Evolutionary conservation across 495 filamentous ascomycete genomes (phyloP).

Genomic region (Talaromyces liani): DNA sequence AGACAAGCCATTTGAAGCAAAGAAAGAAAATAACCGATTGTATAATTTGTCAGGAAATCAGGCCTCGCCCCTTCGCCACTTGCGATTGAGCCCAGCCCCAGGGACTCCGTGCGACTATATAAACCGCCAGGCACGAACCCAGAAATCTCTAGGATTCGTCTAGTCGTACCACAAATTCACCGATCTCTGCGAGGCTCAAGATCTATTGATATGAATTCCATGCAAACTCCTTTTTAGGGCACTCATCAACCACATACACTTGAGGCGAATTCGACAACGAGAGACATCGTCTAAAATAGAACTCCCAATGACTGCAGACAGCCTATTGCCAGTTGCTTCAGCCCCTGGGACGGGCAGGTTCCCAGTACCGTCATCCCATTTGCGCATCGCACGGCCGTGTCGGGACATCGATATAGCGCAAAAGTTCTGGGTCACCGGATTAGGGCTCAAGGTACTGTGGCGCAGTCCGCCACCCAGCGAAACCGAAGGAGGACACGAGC

Average conservation of each 20-base stretch:
- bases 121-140: too few relatives aligned
- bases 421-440: constrained; percentile 6
- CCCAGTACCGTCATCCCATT: constrained; percentile 1
- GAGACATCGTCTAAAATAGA: background rate
- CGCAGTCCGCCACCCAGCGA: background rate
- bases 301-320: background rate
- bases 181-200: background rate
- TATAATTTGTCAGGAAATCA: too few relatives aligned
- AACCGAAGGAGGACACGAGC: constrained; percentile 11
- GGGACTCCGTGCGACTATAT: too few relatives aligned
- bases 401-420: constrained; percentile 4
- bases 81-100: too few relatives aligned
- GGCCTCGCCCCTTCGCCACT: too few relatives aligned
- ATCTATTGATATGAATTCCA: background rate
- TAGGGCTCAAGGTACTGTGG: constrained; percentile 3
- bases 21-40: too few relatives aligned
- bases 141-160: too few relatives aligned
- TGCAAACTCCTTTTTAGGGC: background rate
- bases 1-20: too few relatives aligned
- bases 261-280: background rate
- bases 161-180: too few relatives aligned
- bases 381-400: constrained; percentile 3
- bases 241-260: background rate
- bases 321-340: constrained; percentile 3
- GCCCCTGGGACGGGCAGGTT: background rate